phyloP scores from a whole-genome alignment of 169 alveolate species.

The Plasmodium relictum region DNA sequence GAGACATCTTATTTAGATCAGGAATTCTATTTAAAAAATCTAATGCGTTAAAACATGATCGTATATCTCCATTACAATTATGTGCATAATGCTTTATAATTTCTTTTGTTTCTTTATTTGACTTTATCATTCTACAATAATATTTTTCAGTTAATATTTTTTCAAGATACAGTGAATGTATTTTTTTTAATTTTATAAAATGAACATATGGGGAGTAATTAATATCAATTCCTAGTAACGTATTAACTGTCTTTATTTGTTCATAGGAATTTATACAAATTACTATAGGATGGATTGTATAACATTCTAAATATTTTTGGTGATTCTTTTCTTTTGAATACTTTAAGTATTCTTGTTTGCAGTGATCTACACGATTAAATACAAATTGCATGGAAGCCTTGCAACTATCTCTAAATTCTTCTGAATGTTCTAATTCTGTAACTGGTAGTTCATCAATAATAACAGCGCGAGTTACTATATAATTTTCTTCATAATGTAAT shows the following conservation, averaged over 20 bases:
- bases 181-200: slow-evolving; percentile 69
- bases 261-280: slow-evolving; percentile 73
- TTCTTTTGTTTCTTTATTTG: slow-evolving; percentile 51
- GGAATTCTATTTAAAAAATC: slow-evolving; percentile 70
- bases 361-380: slow-evolving; percentile 46
- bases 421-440: slow-evolving; percentile 67
- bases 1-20: slow-evolving; percentile 29
- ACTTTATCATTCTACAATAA: slow-evolving; percentile 58
- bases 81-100: slow-evolving; percentile 22
- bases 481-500: slow-evolving; percentile 58
- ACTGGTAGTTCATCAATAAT: slow-evolving; percentile 73
- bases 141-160: slow-evolving; percentile 51
- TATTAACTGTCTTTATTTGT: slow-evolving; percentile 60
- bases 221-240: slow-evolving; percentile 68
- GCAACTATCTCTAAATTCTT: slow-evolving; percentile 61
- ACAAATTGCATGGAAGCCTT: slow-evolving; percentile 42
- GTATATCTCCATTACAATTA: slow-evolving; percentile 77
- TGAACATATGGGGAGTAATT: slow-evolving; percentile 65
- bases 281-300: slow-evolving; percentile 66
- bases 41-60: slow-evolving; percentile 70
- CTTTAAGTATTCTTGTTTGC: slow-evolving; percentile 45
- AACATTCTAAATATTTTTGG: slow-evolving; percentile 13
- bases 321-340: background rate
- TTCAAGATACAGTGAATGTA: slow-evolving; percentile 53
- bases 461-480: slow-evolving; percentile 52